Base-by-base conservation (phyloP, 2,329 filamentous ascomycete species). In the Fusarium sp. region DNA sequence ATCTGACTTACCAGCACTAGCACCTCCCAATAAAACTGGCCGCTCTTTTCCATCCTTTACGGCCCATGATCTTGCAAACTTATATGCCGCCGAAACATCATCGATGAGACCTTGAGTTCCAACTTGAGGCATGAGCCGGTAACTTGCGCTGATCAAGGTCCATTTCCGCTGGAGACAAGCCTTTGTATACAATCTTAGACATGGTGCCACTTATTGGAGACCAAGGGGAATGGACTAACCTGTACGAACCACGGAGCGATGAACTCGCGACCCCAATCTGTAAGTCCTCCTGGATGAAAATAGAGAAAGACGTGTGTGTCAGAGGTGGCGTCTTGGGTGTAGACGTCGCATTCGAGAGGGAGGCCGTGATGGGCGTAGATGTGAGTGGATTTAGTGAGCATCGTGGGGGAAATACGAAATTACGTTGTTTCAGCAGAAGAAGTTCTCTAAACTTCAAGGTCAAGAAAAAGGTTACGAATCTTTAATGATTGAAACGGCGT, bases 221-320 rank as follows among this genome's bases (percentile, higher is more conserved):
- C 5, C 25, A 4, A 27, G 8, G 2, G 3, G 9, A 31, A 11
- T n/a, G 31, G 25, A 62, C 63, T 54, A 56, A 76, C 76, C 61
- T 79, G 78, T 9, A 76, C 77, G 4, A 81, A 74, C 78, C 79
- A 80, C 2, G 79, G 79, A 1, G 78, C 76, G 10, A 81, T 70
- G 6, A 68, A 71, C 20, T 71, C 73, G 9, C 76, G 74, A 11
- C 74, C 73, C 55, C 77, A 79, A n/a, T 71, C 73, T 11, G 77
- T 72, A 6, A 80, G 73, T 0, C 78, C 78, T 14, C 79, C 79
- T 0, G 78, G 73, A 31, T 81, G 79, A 61, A 81, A 81, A 69
- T 78, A 81, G 16, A 81, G 69, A 27, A 80, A 73, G n/a, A 78
- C 75, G 4, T 77, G 77, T 1, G 67, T 60, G 18, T 65, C 25